Percentiles rank a stretch among this genome's conserved stretches.
Evolutionary conservation across 1,139 yeast species (phyloP).

Genomic region (Nakaseomyces kungkrabaensis): DNA sequence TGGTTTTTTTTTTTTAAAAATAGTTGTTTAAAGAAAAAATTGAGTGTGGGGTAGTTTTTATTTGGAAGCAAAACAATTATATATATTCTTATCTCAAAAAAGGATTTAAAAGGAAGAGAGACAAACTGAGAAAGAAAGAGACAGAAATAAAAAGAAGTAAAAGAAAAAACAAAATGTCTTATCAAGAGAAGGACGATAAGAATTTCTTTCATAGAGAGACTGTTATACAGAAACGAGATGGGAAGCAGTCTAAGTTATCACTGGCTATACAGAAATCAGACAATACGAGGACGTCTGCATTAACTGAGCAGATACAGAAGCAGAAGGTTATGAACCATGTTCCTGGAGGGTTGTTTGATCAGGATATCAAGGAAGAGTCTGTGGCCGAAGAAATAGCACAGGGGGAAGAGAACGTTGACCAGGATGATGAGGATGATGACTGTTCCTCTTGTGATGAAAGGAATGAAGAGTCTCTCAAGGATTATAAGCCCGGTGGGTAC

Average conservation of each 20-base stretch:
- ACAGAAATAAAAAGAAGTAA: no score
- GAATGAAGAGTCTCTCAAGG: constrained; percentile 57
- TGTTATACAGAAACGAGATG: background rate
- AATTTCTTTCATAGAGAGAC: background rate
- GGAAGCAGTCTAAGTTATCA: constrained; percentile 20
- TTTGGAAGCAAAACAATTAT: no score
- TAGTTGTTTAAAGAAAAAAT: no score
- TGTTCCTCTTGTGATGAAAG: constrained; percentile 33
- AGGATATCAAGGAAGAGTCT: background rate
- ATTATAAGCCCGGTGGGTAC: constrained; percentile 68
- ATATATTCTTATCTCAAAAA: no score
- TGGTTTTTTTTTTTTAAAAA: no score
- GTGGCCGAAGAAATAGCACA: constrained; percentile 2
- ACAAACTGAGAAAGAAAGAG: no score
- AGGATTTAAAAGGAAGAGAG: no score
- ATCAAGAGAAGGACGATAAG: background rate
- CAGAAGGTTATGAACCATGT: background rate
- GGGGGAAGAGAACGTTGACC: constrained; percentile 13
- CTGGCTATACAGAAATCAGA: constrained; percentile 16
- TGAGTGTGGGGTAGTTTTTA: no score
- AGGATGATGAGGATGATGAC: constrained; percentile 19
- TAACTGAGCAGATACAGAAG: background rate
- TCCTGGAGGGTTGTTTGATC: constrained; percentile 1
- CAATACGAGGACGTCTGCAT: background rate
- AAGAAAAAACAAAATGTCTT: no score